phyloP scores from a whole-genome alignment of 495 filamentous ascomycete genomes.

The Chaetomidium leptoderma region DNA sequence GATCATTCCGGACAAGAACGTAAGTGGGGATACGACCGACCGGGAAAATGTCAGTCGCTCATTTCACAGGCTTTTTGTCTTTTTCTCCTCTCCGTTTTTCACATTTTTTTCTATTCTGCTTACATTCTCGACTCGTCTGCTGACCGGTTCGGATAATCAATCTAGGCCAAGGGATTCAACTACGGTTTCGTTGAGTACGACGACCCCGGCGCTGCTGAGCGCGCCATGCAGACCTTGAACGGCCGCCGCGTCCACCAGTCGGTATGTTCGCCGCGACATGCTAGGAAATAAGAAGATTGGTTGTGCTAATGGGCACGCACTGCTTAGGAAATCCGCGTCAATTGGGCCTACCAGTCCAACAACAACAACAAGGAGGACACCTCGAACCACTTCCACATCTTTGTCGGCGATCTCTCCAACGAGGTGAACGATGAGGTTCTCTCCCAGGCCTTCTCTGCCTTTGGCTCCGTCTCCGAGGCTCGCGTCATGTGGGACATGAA shows the following conservation, averaged over 20 bases:
- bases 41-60: no score
- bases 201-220: slow-evolving; percentile 91
- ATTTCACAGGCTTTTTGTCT: no score
- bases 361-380: slow-evolving; percentile 94
- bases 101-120: neutral
- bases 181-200: slow-evolving; percentile 99
- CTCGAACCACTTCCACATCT: slow-evolving; percentile 98
- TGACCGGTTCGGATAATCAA: slow-evolving; percentile 7
- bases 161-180: slow-evolving; percentile 89
- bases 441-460: slow-evolving; percentile 91
- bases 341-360: slow-evolving; percentile 99
- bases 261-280: slow-evolving; percentile 48
- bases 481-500: slow-evolving; percentile 99
- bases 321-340: slow-evolving; percentile 91
- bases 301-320: slow-evolving; percentile 3
- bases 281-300: neutral
- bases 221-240: slow-evolving; percentile 95
- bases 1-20: slow-evolving; percentile 98
- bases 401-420: slow-evolving; percentile 96
- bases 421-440: slow-evolving; percentile 98
- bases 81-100: neutral
- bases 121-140: neutral
- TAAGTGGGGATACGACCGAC: no score
- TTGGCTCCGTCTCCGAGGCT: slow-evolving; percentile 95
- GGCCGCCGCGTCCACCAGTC: slow-evolving; percentile 91